Evolutionary conservation across 2,329 filamentous ascomycete genomes (phyloP).

Genomic region (Westerdykella ornata): DNA sequence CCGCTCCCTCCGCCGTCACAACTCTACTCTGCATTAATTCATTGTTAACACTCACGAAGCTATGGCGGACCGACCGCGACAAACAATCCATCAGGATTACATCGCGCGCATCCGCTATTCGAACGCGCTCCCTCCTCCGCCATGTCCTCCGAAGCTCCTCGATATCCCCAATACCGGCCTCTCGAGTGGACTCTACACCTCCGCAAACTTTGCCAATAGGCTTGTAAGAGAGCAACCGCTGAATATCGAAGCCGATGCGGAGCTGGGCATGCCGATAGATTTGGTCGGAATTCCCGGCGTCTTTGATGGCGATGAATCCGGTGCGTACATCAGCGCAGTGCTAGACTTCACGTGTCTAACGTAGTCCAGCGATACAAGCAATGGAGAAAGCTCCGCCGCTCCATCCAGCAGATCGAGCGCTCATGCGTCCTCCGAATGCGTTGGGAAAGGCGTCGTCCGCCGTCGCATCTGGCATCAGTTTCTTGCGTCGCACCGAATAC

Average conservation of each 20-base stretch:
- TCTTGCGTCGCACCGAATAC: conserved; percentile 93
- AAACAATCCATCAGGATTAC: conserved; percentile 78
- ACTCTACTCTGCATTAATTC: background rate
- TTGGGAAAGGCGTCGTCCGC: conserved; percentile 76
- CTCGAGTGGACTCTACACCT: conserved; percentile 79
- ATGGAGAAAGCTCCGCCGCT: conserved; percentile 62
- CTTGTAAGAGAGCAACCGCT: conserved; percentile 85
- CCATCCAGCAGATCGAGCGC: conserved; percentile 75
- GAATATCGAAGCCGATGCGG: conserved; percentile 95
- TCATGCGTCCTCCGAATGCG: conserved; percentile 75
- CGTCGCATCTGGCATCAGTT: conserved; percentile 69
- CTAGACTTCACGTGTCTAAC: conserved; percentile 16
- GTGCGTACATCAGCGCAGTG: conserved; percentile 47
- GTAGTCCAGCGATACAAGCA: conserved; percentile 66
- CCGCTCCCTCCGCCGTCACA: background rate
- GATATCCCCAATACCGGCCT: conserved; percentile 94
- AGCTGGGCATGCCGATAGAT: conserved; percentile 95
- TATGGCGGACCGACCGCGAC: conserved; percentile 24
- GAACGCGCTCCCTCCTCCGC: conserved; percentile 89
- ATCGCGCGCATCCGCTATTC: conserved; percentile 93
- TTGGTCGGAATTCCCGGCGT: conserved; percentile 90
- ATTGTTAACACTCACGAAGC: background rate
- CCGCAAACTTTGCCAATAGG: conserved; percentile 80
- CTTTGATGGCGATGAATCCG: conserved; percentile 90
- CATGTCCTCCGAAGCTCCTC: conserved; percentile 90